Evolutionary conservation across 164 flowering plant genomes (phyloP).

Genomic region (Amborella trichopoda): DNA sequence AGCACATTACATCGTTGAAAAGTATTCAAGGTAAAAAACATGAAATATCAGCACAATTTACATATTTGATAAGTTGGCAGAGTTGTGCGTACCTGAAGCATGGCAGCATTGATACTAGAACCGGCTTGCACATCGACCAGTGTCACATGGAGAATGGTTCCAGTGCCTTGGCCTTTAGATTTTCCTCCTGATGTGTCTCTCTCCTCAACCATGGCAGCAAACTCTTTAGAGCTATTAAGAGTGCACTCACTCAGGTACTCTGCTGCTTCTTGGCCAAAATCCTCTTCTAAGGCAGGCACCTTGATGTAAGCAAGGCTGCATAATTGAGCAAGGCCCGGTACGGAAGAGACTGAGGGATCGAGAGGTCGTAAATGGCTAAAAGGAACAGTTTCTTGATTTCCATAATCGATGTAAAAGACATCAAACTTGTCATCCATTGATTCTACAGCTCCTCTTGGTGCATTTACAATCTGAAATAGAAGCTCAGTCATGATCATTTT

Average conservation of each 20-base stretch:
- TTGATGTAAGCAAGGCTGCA: slow-evolving; percentile 85
- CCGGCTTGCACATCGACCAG: slow-evolving; percentile 59
- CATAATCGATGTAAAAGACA: slow-evolving; percentile 93
- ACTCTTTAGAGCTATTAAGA: slow-evolving; percentile 39
- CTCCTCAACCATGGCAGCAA: slow-evolving; percentile 69
- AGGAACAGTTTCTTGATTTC: slow-evolving; percentile 76
- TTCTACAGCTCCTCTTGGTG: slow-evolving; percentile 72
- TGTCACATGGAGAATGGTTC: slow-evolving; percentile 56
- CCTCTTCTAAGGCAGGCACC: slow-evolving; percentile 73
- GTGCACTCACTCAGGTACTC: slow-evolving; percentile 48
- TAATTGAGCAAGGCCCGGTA: slow-evolving; percentile 81
- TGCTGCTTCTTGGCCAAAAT: slow-evolving; percentile 88
- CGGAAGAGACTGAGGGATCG: slow-evolving; percentile 58
- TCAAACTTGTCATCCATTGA: slow-evolving; percentile 66
- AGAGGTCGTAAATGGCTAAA: slow-evolving; percentile 65
- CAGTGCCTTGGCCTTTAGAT: slow-evolving; percentile 92
- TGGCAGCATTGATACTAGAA: slow-evolving; percentile 60
- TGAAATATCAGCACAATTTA: too few relatives aligned
- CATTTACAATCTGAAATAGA: slow-evolving; percentile 60
- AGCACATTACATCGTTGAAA: too few relatives aligned
- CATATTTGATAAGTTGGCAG: too few relatives aligned
- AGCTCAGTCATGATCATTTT: neutral
- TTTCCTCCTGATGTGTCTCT: slow-evolving; percentile 86
- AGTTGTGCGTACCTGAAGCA: slow-evolving; percentile 93
- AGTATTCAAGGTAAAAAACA: too few relatives aligned